Evolutionary conservation across 1,284 basidiomycete species (phyloP), one percentile per base, ranked within the genome.

Genomic region (Rhodotorula sp.): DNA sequence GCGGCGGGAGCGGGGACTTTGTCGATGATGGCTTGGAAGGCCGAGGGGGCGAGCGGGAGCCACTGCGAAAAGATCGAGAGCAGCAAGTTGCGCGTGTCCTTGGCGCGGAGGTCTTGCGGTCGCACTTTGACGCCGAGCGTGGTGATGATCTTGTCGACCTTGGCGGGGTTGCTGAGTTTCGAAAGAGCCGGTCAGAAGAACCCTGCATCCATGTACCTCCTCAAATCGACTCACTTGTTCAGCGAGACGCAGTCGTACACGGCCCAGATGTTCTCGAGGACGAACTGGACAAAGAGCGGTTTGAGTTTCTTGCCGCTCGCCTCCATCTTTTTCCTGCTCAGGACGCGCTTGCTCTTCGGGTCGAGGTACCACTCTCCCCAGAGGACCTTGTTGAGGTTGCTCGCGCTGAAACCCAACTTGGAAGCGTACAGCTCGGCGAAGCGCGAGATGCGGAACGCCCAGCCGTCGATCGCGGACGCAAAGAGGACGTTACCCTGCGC

Each of bases 361-460:
- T 99, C 97, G 68, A 99, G 86, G 83, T 91, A 99, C 82, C 90
- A 99, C 81, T 99, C 95, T 1, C 97, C 97, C 97, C 97, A 99
- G 3, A 99, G 85, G 12, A 95, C 93, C 68, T 88, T 87, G 67
- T 92, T 87, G 56, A 99, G 84, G 79, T 92, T 96, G 3, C 85
- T 84, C 81, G 98, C 96, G 80, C 92, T 91, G 80, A 98, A 91
- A 23, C 92, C 92, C 29, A 99, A 87, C 82, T 97, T 98, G 34
- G 88, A 86, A 2, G 92, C 90, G 82, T 96, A 99, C 18, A 99
- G 84, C 79, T 94, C 89, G 0, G 97, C 93, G 80, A 99, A 99
- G 77, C 92, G 92, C 70, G 91, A 89, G 14, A 98, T 87, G 48
- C 96, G 87, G 84, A 99, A 99, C 0, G 95, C 97, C 96, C 97